Base-by-base conservation (phyloP, 2,329 filamentous ascomycete genomes). In the Diaporthe velutina region DNA sequence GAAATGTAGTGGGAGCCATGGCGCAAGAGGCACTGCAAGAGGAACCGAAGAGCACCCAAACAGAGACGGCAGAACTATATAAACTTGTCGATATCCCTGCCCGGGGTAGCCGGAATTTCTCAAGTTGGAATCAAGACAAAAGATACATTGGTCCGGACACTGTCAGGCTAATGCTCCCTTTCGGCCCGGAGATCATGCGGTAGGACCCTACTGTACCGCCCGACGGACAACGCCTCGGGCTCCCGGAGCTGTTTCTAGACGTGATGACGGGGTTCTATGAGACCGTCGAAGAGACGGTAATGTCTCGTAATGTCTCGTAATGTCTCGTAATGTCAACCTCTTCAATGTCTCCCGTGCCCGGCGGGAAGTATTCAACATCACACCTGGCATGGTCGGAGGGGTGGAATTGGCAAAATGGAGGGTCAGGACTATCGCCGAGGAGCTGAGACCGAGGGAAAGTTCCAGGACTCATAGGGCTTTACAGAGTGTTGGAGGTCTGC, bases 181-280 rank as follows among this genome's bases (percentile, higher is more conserved):
- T 13, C 54, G 54, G 54, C 54, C 30, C 17, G 17, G 30, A 3
- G 10, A 86, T 90, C 28, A 85, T 86, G 71, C 84, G 82, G 22
- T 91, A 88, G 81, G 82, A 87, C 78, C 81, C 81, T 42, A 83
- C 79, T 17, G 79, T 79, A 10, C 81, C 84, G 0, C 81, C 84
- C n/a, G 80, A 85, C 15, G 77, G 84, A 72, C 90, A 92, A 78
- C 81, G 85, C 0, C 28, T 81, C 1, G 79, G 81, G 38, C 83
- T 91, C 76, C 89, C 92, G 0, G 80, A 83, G 40, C 79, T 86
- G 54, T 94, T 95, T 83, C 82, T 89, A 64, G 90, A 93, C 78
- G 90, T 90, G 76, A 92, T 93, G 90, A 82, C 75, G 79, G 83
- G 25, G 91, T 93, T 71, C 93, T 92, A n/a, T n/a, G n/a, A n/a